Evolutionary conservation across 2,329 filamentous ascomycete species (phyloP).

Genomic region (Scedosporium minutisporum): DNA sequence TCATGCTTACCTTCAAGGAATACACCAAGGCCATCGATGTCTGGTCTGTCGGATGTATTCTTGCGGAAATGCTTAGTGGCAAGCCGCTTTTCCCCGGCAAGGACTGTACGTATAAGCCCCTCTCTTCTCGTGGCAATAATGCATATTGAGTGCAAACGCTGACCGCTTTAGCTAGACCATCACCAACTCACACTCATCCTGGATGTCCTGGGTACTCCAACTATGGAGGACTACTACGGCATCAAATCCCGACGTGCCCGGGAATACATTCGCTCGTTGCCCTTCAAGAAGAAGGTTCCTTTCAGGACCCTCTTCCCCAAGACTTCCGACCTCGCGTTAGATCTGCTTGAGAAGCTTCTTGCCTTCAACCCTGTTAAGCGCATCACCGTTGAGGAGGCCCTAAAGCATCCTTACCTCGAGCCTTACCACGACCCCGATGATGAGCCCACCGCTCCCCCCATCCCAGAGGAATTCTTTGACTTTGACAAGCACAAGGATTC

Average conservation of each 20-base stretch:
- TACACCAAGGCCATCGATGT: conserved; percentile 99
- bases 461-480: conserved; percentile 98
- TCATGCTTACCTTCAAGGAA: conserved; percentile 99
- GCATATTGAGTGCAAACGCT: neutral
- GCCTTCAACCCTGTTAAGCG: conserved; percentile 98
- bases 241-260: conserved; percentile 97
- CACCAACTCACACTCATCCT: conserved; percentile 96
- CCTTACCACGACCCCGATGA: conserved; percentile 98
- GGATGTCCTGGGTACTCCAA: conserved; percentile 93
- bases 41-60: conserved; percentile 96
- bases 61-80: conserved; percentile 97
- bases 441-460: conserved; percentile 91
- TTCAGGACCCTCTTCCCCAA: conserved; percentile 97
- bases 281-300: conserved; percentile 99
- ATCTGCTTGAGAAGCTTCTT: conserved; percentile 87
- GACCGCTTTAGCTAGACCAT: conserved; percentile 57
- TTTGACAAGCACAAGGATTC: conserved; percentile 99
- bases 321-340: conserved; percentile 93
- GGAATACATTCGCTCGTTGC: conserved; percentile 95
- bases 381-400: conserved; percentile 92
- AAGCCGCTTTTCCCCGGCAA: conserved; percentile 98
- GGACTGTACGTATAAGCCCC: conserved; percentile 60
- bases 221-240: conserved; percentile 99
- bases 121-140: neutral
- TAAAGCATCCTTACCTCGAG: conserved; percentile 96